Conservation (phyloP, 495 filamentous ascomycete genomes). For the Neurospora sp. region DNA sequence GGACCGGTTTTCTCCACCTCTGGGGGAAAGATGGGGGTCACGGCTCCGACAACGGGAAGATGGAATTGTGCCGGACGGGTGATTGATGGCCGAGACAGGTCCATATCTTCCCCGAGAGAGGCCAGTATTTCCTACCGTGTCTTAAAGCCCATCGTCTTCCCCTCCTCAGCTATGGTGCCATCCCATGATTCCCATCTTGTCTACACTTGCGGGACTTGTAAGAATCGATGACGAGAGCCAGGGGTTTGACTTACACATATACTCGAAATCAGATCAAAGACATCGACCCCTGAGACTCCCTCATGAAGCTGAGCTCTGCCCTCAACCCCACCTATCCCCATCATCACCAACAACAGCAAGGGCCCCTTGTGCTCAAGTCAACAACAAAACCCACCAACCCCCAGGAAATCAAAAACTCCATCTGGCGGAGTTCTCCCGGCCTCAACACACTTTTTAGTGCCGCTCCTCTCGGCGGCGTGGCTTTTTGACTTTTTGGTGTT, state of each 20-base stretch:
- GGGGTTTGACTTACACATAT: neutral
- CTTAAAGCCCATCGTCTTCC: neutral
- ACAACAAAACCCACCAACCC: neutral
- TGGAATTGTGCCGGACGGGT: neutral
- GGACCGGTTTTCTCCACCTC: neutral
- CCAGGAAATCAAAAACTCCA: neutral
- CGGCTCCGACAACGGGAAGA: constrained; percentile 4
- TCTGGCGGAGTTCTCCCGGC: neutral
- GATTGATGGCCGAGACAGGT: neutral
- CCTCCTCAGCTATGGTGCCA: neutral
- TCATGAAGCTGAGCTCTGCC: neutral
- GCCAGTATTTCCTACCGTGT: neutral
- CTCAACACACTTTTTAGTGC: neutral
- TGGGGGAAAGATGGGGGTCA: neutral
- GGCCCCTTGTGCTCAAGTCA: neutral
- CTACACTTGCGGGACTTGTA: neutral
- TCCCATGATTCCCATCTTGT: neutral
- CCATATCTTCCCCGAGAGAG: neutral
- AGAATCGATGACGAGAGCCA: neutral
- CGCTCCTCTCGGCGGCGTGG: neutral
- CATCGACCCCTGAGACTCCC: neutral
- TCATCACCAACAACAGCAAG: neutral
- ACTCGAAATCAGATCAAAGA: neutral
- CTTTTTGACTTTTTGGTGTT: neutral
- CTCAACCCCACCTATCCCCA: neutral